These are phyloP conservation scores for Aspergillus sp. DNA, from an alignment of 2,329 filamentous ascomycete genomes.

Conservation along the genomic window DNA sequence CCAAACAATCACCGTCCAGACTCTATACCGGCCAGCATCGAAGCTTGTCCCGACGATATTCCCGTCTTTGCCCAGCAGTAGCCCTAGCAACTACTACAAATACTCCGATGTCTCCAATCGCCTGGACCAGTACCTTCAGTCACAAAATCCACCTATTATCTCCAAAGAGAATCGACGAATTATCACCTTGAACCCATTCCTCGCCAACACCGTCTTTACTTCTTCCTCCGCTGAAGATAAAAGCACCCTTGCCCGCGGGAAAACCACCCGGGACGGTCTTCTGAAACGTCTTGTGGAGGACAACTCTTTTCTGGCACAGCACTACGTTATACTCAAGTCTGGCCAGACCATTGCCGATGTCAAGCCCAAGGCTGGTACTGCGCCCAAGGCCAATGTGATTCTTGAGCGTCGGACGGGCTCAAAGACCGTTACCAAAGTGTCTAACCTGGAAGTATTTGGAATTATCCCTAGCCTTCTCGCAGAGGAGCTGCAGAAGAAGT, in stretches of 20 bases:
- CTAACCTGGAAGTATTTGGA: slow-evolving; percentile 57
- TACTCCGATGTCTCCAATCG: slow-evolving; percentile 54
- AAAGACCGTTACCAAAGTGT: slow-evolving; percentile 61
- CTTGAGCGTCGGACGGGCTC: slow-evolving; percentile 63
- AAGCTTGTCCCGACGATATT: slow-evolving; percentile 55
- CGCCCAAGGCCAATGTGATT: slow-evolving; percentile 56
- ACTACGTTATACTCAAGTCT: slow-evolving; percentile 51
- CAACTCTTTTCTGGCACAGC: slow-evolving; percentile 45
- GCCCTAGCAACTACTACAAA: slow-evolving; percentile 54
- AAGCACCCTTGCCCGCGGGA: slow-evolving; percentile 53
- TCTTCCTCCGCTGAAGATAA: slow-evolving; percentile 50
- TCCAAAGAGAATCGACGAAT: slow-evolving; percentile 57
- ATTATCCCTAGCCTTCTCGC: slow-evolving; percentile 57
- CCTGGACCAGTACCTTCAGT: slow-evolving; percentile 55
- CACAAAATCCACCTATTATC: slow-evolving; percentile 49
- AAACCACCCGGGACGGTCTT: slow-evolving; percentile 56
- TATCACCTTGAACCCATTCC: slow-evolving; percentile 57
- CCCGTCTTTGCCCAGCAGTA: slow-evolving; percentile 40
- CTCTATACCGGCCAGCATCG: slow-evolving; percentile 52
- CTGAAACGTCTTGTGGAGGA: slow-evolving; percentile 55
- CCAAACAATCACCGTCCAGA: slow-evolving; percentile 44
- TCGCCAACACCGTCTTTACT: slow-evolving; percentile 58
- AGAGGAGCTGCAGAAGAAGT: slow-evolving; percentile 63
- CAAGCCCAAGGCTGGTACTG: slow-evolving; percentile 59
- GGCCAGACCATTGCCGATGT: slow-evolving; percentile 35